Evolutionary conservation across 352 stramenopile genomes (phyloP), one percentile per base, ranked within the genome.

Genomic region (Globisporangium emineosum): DNA sequence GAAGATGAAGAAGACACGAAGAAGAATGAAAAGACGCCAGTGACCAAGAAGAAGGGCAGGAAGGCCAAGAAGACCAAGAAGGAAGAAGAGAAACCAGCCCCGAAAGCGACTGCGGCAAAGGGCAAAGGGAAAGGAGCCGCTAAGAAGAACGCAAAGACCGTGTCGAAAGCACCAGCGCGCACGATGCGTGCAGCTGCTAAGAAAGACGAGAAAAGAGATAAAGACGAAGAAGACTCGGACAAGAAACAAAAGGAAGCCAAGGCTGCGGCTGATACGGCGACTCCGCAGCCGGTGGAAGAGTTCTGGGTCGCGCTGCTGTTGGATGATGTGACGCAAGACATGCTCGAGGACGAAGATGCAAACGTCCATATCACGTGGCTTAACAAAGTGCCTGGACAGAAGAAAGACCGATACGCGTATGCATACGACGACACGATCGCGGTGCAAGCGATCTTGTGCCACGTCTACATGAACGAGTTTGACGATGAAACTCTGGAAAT

Each of bases 301-400:
- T 93, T 90, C 52, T 93, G 79, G 79, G 62, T 93, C 37, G 85
- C 81, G 0, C 71, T 90, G 68, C 68, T 93, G 63, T 77, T 77
- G 47, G 85, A 91, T 68, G 85, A 93, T 64, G 81, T 91, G 59
- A 91, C 82, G 25, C 76, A 86, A 57, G 73, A 84, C 56, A 93
- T 93, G 85, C 60, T 91, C 15, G 69, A 74, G 6, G 60, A 69
- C 21, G 78, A 74, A 15, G 69, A 86, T 51, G 75, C 69, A 0
- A 59, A 58, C 21, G 83, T 93, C 37, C 82, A 73, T 43, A 62
- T 89, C 6, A 81, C 76, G 29, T 93, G 84, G 81, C 76, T 91
- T 33, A 85, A 90, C 63, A 75, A 73, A 53, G 54, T 69, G 21
- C 30, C 47, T 5, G 57, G 49, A 1, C 40, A 21, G 27, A 56